Base-by-base conservation (phyloP, 305 asterid species). In the Galium porrigens region DNA sequence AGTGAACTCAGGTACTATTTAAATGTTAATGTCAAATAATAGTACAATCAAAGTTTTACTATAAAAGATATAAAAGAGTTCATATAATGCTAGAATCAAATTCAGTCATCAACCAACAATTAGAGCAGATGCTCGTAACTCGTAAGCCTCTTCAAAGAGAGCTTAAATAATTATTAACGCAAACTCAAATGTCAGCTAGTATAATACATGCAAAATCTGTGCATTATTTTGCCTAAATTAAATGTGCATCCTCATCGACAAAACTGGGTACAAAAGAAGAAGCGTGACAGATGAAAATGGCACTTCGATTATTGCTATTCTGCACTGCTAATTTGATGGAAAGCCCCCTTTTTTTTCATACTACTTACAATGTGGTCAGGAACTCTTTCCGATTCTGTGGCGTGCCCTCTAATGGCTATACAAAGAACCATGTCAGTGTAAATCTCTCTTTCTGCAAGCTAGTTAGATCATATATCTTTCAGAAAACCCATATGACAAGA, bases 311-410 rank as follows among this genome's bases (percentile, higher is more conserved):
- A 79, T 82, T 83, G 61, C 68, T 46, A 14, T 14, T 15, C 2
- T 46, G 52, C 66, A 76, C 68, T 57, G 67, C 69, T 73, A 66
- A 66, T 57, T 64, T 72, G 70, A 71, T 48, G 60, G 70, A 72
- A 74, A 76, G 65, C 77, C 61, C 73, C 52, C 18, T 72, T 18
- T 4, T 44, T 14, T 76, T 64, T 74, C 80, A 69, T 85, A 81
- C 88, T 87, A 82, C 88, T 87, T 85, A 87, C 94, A 89, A 76
- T 76, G 76, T 76, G 74, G 74, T 73, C 55, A 74, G 65, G 70
- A 77, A 10, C 65, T 74, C 79, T 65, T 54, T 66, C 66, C 77
- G 74, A 78, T 69, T 69, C 67, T 72, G 69, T 41, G 70, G 74
- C 37, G 74, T 46, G 52, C 52, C 52, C 52, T 46, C 77, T 74